Conservation (phyloP, 768 basidiomycete genomes). For the Phylloporus arenicola region DNA sequence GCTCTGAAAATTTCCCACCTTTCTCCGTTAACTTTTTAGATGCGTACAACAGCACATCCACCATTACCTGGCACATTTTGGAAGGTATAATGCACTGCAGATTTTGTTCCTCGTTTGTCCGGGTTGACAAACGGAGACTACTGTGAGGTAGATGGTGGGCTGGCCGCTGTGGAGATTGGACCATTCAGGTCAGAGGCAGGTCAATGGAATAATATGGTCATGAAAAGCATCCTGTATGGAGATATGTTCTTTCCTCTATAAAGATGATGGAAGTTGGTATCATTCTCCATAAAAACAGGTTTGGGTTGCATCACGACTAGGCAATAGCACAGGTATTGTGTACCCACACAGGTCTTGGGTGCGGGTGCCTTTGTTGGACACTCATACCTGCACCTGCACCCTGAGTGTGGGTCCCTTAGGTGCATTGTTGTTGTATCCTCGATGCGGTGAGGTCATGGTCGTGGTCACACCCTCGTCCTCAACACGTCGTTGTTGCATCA, state of each 20-base stretch:
- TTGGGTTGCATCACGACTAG: slow-evolving; percentile 65
- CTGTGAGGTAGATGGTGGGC: background rate
- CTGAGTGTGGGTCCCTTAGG: too few relatives aligned
- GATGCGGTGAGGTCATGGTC: too few relatives aligned
- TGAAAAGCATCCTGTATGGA: slow-evolving; percentile 93
- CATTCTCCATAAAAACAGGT: slow-evolving; percentile 93
- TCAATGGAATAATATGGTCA: slow-evolving; percentile 92
- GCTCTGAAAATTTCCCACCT: too few relatives aligned
- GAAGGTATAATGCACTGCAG: slow-evolving; percentile 89
- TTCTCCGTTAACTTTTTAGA: too few relatives aligned
- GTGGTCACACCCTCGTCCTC: too few relatives aligned
- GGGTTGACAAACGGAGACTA: slow-evolving; percentile 68
- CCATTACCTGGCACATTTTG: slow-evolving; percentile 81
- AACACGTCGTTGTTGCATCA: too few relatives aligned
- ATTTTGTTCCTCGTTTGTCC: slow-evolving; percentile 82
- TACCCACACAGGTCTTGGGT: too few relatives aligned
- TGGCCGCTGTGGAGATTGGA: background rate
- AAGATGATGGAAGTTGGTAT: slow-evolving; percentile 89
- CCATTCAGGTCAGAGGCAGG: slow-evolving; percentile 40
- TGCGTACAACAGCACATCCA: slow-evolving; percentile 90
- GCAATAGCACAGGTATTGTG: too few relatives aligned
- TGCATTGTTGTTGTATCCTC: too few relatives aligned
- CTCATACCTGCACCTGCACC: too few relatives aligned
- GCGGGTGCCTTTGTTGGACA: too few relatives aligned
- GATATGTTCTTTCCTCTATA: slow-evolving; percentile 85